These are phyloP conservation scores for Schwanniomyces vanrijiae DNA, from an alignment of 805 yeast genomes.

Conservation along the genomic window DNA sequence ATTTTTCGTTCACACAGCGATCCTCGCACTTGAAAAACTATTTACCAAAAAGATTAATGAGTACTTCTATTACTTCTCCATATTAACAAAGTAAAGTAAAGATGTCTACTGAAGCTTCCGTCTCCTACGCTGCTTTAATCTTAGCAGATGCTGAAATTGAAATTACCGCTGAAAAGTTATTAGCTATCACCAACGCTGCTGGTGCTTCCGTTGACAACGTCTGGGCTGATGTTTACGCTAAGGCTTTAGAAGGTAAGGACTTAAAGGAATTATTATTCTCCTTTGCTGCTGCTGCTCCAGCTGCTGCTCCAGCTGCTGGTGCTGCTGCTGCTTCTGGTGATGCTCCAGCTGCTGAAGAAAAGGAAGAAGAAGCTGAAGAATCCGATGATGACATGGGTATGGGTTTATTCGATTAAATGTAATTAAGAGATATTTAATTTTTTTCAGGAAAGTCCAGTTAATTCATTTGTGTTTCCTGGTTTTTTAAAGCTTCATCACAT, in stretches of 20 bases:
- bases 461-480: not conserved
- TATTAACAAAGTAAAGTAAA: slow-evolving; percentile 12
- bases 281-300: slow-evolving; percentile 49
- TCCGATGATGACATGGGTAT: slow-evolving; percentile 81
- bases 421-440: not conserved
- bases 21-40: not conserved
- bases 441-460: not conserved
- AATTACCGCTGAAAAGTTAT: slow-evolving; percentile 82
- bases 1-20: not conserved
- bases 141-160: slow-evolving; percentile 96
- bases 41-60: not conserved
- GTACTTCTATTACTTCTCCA: not conserved
- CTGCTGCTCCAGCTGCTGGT: slow-evolving; percentile 36
- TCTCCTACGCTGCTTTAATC: slow-evolving; percentile 97
- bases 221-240: slow-evolving; percentile 88
- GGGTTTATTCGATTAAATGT: slow-evolving; percentile 93
- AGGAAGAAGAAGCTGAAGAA: slow-evolving; percentile 63
- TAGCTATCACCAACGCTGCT: slow-evolving; percentile 77
- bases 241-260: slow-evolving; percentile 83
- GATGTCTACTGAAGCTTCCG: slow-evolving; percentile 90
- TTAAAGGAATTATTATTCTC: slow-evolving; percentile 71
- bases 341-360: slow-evolving; percentile 71
- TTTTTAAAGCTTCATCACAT: not conserved
- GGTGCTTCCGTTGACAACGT: slow-evolving; percentile 75
- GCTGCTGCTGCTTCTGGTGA: slow-evolving; percentile 46